A percentile compares a stretch with the other conserved stretches of the same genome.
Conservation (phyloP, 2,329 filamentous ascomycete species). For the Pseudonectria buxi region DNA sequence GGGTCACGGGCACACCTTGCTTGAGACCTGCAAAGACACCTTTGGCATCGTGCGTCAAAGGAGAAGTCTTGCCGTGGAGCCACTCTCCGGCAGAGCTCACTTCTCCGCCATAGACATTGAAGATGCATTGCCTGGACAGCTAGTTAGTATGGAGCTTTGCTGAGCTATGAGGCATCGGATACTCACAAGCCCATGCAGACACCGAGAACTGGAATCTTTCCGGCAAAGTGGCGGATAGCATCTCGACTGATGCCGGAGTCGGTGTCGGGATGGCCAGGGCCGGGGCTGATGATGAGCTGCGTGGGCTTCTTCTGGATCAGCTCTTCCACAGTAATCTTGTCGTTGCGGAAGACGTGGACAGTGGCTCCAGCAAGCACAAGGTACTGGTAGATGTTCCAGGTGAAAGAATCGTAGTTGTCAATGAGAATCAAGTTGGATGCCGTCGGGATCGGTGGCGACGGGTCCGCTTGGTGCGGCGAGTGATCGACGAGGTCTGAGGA, state of each 20-base stretch:
- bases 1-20: slow-evolving; percentile 78
- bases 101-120: slow-evolving; percentile 83
- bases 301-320: slow-evolving; percentile 79
- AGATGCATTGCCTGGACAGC: slow-evolving; percentile 74
- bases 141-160: slow-evolving; percentile 1
- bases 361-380: slow-evolving; percentile 90
- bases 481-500: slow-evolving; percentile 59
- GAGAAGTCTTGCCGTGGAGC: slow-evolving; percentile 93
- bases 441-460: slow-evolving; percentile 63
- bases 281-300: slow-evolving; percentile 89
- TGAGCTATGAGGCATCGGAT: background rate
- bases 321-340: slow-evolving; percentile 80
- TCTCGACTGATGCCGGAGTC: slow-evolving; percentile 93
- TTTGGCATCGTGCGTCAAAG: slow-evolving; percentile 78
- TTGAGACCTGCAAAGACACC: slow-evolving; percentile 83
- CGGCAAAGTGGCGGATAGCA: slow-evolving; percentile 83
- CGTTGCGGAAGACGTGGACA: slow-evolving; percentile 86
- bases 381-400: slow-evolving; percentile 99
- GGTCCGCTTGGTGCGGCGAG: slow-evolving; percentile 77
- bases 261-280: slow-evolving; percentile 83
- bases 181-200: slow-evolving; percentile 95
- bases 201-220: slow-evolving; percentile 92
- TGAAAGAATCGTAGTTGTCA: slow-evolving; percentile 99
- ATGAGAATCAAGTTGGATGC: slow-evolving; percentile 91
- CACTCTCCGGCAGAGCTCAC: slow-evolving; percentile 94